phyloP scores from a whole-genome alignment of 148 eudicot species.

The Agrostemma githago region DNA sequence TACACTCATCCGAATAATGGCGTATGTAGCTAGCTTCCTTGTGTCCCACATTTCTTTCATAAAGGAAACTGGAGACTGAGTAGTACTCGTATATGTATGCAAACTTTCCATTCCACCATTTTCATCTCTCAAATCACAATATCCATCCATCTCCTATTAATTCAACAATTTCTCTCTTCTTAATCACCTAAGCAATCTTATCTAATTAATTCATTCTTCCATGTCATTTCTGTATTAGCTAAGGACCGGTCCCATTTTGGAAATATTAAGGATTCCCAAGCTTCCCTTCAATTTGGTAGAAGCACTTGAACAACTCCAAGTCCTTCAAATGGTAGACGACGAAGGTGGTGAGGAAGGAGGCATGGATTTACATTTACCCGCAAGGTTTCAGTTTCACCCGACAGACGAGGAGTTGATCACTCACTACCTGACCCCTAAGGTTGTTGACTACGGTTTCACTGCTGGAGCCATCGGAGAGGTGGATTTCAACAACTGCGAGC shows the following conservation, averaged over 20 bases:
- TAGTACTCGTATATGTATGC: slow-evolving; percentile 28
- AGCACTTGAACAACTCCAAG: neutral
- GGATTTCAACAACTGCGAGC: slow-evolving; percentile 89
- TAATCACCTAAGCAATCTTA: neutral
- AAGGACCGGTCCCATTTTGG: neutral
- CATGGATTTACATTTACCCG: slow-evolving; percentile 50
- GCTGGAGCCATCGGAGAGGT: slow-evolving; percentile 75
- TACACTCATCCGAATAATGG: too few species aligned
- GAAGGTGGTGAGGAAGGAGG: slow-evolving; percentile 23
- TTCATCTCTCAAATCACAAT: slow-evolving; percentile 9
- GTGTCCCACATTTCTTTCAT: slow-evolving; percentile 29
- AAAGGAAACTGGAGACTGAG: neutral
- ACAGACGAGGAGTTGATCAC: slow-evolving; percentile 82
- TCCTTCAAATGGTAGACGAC: slow-evolving; percentile 1
- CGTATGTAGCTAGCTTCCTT: slow-evolving; percentile 22
- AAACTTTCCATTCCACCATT: slow-evolving; percentile 19
- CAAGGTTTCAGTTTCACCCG: slow-evolving; percentile 87
- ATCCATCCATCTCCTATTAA: neutral
- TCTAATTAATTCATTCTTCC: neutral
- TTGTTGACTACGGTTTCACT: slow-evolving; percentile 41
- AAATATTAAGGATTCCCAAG: slow-evolving; percentile 16
- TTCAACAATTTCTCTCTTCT: neutral
- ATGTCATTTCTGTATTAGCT: neutral
- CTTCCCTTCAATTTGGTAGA: slow-evolving; percentile 8
- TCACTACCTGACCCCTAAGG: slow-evolving; percentile 59